Conservation (phyloP, 768 basidiomycete genomes). For the Xerocomellus dryophilus region DNA sequence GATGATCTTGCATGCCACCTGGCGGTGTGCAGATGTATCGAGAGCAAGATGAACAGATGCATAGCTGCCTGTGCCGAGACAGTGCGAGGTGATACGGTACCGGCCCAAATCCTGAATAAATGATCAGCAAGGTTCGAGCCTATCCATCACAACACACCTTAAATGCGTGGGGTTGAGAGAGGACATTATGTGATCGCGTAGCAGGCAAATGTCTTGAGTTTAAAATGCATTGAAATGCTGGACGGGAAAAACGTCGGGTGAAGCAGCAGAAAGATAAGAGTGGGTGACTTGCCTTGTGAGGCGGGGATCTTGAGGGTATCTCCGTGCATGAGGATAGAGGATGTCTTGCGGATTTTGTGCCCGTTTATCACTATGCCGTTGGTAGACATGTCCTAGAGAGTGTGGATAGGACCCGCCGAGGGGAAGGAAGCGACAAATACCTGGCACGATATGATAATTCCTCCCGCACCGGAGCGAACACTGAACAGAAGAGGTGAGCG, state of each 20-base stretch:
- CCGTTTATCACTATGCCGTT: constrained; percentile 75
- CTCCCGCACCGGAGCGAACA: constrained; percentile 66
- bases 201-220: constrained; percentile 48
- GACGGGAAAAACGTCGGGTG: neutral
- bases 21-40: constrained; percentile 57
- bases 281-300: constrained; percentile 49
- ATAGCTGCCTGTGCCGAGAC: constrained; percentile 77
- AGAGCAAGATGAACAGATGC: constrained; percentile 79
- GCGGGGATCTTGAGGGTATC: constrained; percentile 67
- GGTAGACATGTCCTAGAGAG: constrained; percentile 63
- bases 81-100: constrained; percentile 75
- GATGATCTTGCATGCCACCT: constrained; percentile 85
- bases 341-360: constrained; percentile 60
- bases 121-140: neutral
- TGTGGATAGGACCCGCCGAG: neutral
- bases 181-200: constrained; percentile 60
- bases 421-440: constrained; percentile 33
- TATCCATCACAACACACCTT: constrained; percentile 41
- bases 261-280: neutral
- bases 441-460: constrained; percentile 76
- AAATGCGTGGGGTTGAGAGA: constrained; percentile 48
- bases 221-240: constrained; percentile 68
- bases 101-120: constrained; percentile 53
- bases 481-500: constrained; percentile 34
- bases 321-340: constrained; percentile 74